Evolutionary conservation across 768 basidiomycete species (phyloP).

Genomic region (Boletus vinaceobasis): DNA sequence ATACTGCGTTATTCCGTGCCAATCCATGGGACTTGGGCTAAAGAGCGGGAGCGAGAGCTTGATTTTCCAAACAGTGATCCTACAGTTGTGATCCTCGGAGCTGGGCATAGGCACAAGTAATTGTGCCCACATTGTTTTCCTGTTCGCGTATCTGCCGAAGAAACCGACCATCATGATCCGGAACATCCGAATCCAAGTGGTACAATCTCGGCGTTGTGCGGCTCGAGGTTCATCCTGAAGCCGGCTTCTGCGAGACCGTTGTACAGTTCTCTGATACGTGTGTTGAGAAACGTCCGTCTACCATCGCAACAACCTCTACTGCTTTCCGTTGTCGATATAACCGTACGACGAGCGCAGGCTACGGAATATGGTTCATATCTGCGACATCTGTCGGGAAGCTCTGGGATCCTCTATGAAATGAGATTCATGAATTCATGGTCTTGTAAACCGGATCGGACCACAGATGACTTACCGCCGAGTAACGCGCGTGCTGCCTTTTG

Average conservation of each 20-base stretch:
- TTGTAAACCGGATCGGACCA: not conserved
- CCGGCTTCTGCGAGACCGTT: slow-evolving; percentile 33
- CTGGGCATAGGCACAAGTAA: no score
- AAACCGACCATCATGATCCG: not conserved
- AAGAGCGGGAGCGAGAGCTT: slow-evolving; percentile 35
- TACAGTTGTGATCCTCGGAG: slow-evolving; percentile 56
- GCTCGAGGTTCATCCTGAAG: slow-evolving; percentile 30
- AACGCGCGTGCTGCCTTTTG: not conserved
- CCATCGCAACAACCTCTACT: not conserved
- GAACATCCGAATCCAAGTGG: slow-evolving; percentile 16
- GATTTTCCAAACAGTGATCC: slow-evolving; percentile 47
- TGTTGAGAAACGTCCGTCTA: not conserved
- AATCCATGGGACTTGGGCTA: slow-evolving; percentile 49
- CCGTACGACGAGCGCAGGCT: slow-evolving; percentile 3
- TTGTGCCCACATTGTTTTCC: no score
- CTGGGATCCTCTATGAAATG: not conserved
- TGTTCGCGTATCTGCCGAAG: slow-evolving; percentile 27
- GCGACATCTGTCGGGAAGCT: slow-evolving; percentile 4
- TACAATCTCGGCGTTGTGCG: slow-evolving; percentile 30
- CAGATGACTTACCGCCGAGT: slow-evolving; percentile 2
- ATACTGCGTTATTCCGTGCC: not conserved
- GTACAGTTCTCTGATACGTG: slow-evolving; percentile 25
- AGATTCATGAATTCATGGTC: not conserved
- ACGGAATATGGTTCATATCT: slow-evolving; percentile 1
- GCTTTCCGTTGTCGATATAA: slow-evolving; percentile 5